Conservation (phyloP, 2,329 filamentous ascomycete species). For the Chaetomiaceae sp. region DNA sequence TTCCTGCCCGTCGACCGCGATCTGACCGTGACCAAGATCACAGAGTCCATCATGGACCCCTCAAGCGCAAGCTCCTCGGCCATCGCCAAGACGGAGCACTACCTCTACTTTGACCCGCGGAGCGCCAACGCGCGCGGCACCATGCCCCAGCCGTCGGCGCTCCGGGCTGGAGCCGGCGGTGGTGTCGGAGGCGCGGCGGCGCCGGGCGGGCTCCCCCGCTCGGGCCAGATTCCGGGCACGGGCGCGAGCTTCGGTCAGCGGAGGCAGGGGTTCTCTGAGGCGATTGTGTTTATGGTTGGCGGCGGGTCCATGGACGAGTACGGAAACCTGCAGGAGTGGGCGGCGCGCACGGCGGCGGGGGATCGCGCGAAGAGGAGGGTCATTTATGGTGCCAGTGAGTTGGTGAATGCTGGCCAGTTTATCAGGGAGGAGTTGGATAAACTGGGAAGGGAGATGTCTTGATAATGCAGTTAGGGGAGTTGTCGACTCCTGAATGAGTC, state of each 20-base stretch:
- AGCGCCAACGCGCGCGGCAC: slow-evolving; percentile 90
- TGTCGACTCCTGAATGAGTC: neutral
- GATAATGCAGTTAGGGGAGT: neutral
- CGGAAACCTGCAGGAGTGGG: slow-evolving; percentile 96
- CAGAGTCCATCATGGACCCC: slow-evolving; percentile 97
- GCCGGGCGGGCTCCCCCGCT: slow-evolving; percentile 46
- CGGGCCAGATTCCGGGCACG: slow-evolving; percentile 53
- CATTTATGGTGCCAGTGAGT: slow-evolving; percentile 90
- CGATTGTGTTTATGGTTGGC: slow-evolving; percentile 90
- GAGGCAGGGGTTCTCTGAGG: slow-evolving; percentile 82
- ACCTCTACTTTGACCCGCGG: slow-evolving; percentile 94
- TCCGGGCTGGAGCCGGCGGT: slow-evolving; percentile 39
- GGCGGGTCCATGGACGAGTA: slow-evolving; percentile 99
- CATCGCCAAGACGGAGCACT: slow-evolving; percentile 93
- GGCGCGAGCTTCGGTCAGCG: slow-evolving; percentile 86
- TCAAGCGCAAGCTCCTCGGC: slow-evolving; percentile 83
- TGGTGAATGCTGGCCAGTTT: slow-evolving; percentile 66
- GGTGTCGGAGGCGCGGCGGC: slow-evolving; percentile 31
- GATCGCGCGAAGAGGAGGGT: slow-evolving; percentile 70
- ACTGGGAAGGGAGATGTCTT: slow-evolving; percentile 54
- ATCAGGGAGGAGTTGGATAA: slow-evolving; percentile 60
- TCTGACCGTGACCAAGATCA: slow-evolving; percentile 94
- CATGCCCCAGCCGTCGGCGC: slow-evolving; percentile 72
- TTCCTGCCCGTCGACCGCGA: slow-evolving; percentile 96
- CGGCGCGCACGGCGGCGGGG: slow-evolving; percentile 59